A percentile compares a stretch with the other conserved stretches of the same genome.
Conservation (phyloP, 2,329 filamentous ascomycete species). For the Talaromyces sp. region DNA sequence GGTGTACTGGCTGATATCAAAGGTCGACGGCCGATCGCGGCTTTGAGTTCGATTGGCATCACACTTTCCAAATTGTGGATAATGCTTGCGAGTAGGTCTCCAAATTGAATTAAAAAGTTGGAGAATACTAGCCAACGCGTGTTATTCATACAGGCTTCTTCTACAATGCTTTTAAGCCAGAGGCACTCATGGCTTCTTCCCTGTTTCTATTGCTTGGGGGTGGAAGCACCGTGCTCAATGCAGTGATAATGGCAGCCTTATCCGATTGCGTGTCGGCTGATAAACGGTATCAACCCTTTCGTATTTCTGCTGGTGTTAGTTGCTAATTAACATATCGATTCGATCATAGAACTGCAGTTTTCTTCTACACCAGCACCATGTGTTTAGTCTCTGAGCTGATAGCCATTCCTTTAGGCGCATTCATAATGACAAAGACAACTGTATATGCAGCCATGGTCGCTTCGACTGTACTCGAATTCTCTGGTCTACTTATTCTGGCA, state of each 20-base stretch:
- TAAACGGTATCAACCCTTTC: not conserved
- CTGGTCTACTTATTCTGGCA: not conserved
- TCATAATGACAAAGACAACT: not conserved
- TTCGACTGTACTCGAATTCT: not conserved
- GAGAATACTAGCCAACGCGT: not conserved
- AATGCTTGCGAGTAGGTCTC: not conserved
- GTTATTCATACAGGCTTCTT: constrained; percentile 8
- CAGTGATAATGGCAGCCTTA: constrained; percentile 1
- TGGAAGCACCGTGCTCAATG: not conserved
- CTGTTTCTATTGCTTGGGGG: not conserved
- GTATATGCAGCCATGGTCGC: not conserved
- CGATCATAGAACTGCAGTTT: not conserved
- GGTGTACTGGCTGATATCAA: not conserved
- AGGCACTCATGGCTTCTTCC: not conserved
- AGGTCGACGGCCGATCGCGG: not conserved
- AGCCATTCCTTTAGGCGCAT: not conserved
- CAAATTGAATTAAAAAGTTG: not conserved
- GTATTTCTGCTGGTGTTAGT: not conserved
- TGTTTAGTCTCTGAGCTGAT: not conserved
- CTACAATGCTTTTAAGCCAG: constrained; percentile 5
- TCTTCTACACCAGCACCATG: constrained; percentile 5
- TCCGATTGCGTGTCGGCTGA: not conserved
- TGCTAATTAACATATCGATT: not conserved
- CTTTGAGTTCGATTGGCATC: not conserved
- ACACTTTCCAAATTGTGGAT: constrained; percentile 2